Base-by-base conservation (phyloP, 306 rosid species). In the Vigna radiata region DNA sequence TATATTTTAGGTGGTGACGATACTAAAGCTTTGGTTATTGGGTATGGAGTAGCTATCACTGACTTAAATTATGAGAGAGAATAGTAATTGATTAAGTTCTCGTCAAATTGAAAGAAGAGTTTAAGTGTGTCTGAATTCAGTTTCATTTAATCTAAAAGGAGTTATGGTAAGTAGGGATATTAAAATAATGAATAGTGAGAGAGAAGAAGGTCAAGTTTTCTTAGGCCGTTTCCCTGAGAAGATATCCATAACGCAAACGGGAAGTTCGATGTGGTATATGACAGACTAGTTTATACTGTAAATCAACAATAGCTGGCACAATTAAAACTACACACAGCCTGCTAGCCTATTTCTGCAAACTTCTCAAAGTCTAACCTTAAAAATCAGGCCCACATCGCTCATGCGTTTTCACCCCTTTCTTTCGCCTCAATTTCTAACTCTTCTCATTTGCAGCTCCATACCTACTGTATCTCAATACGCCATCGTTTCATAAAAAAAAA, bases 321-420 rank as follows among this genome's bases (percentile, higher is more conserved):
- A 80, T 60, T 31, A 79, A 76, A 54, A 68, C 48, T 17, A 52
- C 16, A n/a, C n/a, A n/a, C n/a, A n/a, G n/a, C n/a, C n/a, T n/a
- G n/a, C n/a, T n/a, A n/a, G n/a, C n/a, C n/a, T n/a, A n/a, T n/a
- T n/a, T n/a, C n/a, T n/a, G n/a, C n/a, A n/a, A 44, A 60, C 86
- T 75, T 83, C 44, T 61, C 41, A 53, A 77, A 75, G 64, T 79
- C 66, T 65, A 67, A 82, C 78, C 81, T 60, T 53, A 78, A 70
- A 65, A 19, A 31, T 65, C 49, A 59, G 84, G 87, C 73, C 88
- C 91, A 79, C 85, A 41, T 6, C 66, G 73, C 84, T 69, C 73
- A 84, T 89, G 90, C 83, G 78, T 36, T 7, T 16, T 31, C 84
- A 82, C 87, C 87, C 87, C 76, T 76, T 75, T 52, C 61, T 78